phyloP scores from a whole-genome alignment of 805 yeast species.

The Candida xiaguanensis region DNA sequence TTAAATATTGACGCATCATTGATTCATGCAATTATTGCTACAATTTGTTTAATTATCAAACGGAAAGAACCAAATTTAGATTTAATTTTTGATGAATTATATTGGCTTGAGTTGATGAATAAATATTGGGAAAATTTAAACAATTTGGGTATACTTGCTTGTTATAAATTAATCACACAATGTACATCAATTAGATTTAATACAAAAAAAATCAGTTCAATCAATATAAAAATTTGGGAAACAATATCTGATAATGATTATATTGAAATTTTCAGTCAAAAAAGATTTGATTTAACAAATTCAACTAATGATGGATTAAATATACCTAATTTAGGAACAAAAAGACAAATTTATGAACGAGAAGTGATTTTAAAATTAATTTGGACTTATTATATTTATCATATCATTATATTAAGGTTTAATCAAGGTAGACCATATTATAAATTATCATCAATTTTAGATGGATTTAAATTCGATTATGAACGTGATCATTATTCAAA shows the following conservation, averaged over 20 bases:
- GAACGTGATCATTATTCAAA: slow-evolving; percentile 13
- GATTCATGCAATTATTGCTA: slow-evolving; percentile 23
- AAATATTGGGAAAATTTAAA: slow-evolving; percentile 23
- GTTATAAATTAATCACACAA: slow-evolving; percentile 17
- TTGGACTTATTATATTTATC: slow-evolving; percentile 21
- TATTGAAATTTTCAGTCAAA: slow-evolving; percentile 13
- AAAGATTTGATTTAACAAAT: slow-evolving; percentile 4
- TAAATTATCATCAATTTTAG: slow-evolving; percentile 9
- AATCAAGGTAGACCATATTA: slow-evolving; percentile 19
- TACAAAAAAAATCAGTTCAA: slow-evolving; percentile 11
- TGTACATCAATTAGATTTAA: slow-evolving; percentile 12
- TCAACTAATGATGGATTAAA: slow-evolving; percentile 2
- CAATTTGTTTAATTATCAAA: slow-evolving; percentile 14
- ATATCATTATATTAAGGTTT: slow-evolving; percentile 14
- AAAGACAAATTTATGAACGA: slow-evolving; percentile 20
- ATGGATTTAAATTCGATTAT: slow-evolving; percentile 11
- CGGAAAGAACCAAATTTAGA: slow-evolving; percentile 8
- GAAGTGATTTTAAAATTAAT: slow-evolving; percentile 19
- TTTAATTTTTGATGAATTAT: slow-evolving; percentile 13
- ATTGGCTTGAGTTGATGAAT: slow-evolving; percentile 20
- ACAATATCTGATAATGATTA: slow-evolving; percentile 17
- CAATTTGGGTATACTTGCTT: slow-evolving; percentile 23
- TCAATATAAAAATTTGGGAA: slow-evolving; percentile 17
- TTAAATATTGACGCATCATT: slow-evolving; percentile 20
- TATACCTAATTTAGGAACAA: slow-evolving; percentile 6